Evolutionary conservation across 2,329 filamentous ascomycete species (phyloP).

Genomic region (Monosporascus sp.): DNA sequence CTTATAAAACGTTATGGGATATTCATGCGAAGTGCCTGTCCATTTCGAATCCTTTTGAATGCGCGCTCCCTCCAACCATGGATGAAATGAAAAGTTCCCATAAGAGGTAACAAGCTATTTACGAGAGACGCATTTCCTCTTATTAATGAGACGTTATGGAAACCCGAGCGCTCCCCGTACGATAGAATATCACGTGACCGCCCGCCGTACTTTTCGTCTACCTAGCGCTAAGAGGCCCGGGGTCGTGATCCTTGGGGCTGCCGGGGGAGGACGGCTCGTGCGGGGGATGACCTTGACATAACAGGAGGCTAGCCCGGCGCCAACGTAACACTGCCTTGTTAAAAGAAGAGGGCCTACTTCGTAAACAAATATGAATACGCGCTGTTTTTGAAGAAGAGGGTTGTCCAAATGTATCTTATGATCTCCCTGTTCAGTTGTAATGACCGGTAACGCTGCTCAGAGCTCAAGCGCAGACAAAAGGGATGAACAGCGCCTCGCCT

Average conservation of each 20-base stretch:
- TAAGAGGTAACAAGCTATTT: no score
- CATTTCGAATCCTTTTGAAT: no score
- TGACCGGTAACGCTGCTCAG: slow-evolving; percentile 19
- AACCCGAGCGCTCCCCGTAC: background rate
- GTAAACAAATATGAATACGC: no score
- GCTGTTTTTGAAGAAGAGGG: background rate
- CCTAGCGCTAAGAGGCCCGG: background rate
- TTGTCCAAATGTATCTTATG: slow-evolving; percentile 3
- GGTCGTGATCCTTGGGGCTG: background rate
- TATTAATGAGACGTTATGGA: no score
- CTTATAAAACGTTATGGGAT: no score
- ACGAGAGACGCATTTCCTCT: no score
- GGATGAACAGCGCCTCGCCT: slow-evolving; percentile 26
- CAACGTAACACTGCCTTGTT: background rate
- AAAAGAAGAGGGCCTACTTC: background rate
- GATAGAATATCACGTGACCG: background rate
- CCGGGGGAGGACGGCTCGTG: background rate
- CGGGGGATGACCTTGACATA: background rate
- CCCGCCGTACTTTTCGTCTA: background rate
- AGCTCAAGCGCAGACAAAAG: slow-evolving; percentile 15
- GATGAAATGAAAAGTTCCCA: no score
- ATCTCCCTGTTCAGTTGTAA: slow-evolving; percentile 12
- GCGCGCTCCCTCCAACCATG: no score
- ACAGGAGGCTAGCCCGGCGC: background rate
- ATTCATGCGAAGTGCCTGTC: no score